Percentiles rank a stretch among this genome's conserved stretches.
Conservation (phyloP, 2,329 filamentous ascomycete species). For the Diplodia sapinea region DNA sequence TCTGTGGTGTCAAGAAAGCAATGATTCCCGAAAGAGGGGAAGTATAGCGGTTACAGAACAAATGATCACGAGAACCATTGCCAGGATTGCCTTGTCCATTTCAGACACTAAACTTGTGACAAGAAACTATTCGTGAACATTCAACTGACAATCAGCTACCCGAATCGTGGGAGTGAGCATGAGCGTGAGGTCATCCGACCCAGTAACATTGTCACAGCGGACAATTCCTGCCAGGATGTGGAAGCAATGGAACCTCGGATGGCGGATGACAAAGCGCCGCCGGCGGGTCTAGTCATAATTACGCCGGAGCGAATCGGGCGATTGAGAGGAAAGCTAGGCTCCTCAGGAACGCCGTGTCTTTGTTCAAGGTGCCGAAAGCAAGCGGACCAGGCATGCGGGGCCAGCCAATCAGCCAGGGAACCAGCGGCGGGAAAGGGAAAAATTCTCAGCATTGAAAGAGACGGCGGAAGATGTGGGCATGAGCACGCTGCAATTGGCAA, state of each 20-base stretch:
- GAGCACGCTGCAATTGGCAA: constrained; percentile 20
- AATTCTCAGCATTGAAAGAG: constrained; percentile 7
- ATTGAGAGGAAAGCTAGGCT: not conserved
- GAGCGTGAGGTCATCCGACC: constrained; percentile 6
- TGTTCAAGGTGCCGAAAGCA: constrained; percentile 15
- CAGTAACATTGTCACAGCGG: not conserved
- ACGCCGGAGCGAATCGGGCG: constrained; percentile 6
- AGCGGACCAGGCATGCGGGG: constrained; percentile 3
- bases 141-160: not conserved
- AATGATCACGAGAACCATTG: not conserved
- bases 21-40: not conserved
- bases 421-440: not conserved
- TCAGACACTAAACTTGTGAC: not conserved
- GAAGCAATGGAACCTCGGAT: constrained; percentile 20
- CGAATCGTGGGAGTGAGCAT: constrained; percentile 3
- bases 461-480: constrained; percentile 9
- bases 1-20: not conserved
- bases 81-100: not conserved
- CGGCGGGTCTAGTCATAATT: constrained; percentile 2
- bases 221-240: not conserved
- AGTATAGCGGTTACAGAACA: not conserved
- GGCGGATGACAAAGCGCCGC: constrained; percentile 5
- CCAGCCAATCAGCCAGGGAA: not conserved
- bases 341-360: not conserved
- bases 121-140: constrained; percentile 14